Evolutionary conservation across 2,329 filamentous ascomycete species (phyloP).

Genomic region (Colletotrichum lupini): DNA sequence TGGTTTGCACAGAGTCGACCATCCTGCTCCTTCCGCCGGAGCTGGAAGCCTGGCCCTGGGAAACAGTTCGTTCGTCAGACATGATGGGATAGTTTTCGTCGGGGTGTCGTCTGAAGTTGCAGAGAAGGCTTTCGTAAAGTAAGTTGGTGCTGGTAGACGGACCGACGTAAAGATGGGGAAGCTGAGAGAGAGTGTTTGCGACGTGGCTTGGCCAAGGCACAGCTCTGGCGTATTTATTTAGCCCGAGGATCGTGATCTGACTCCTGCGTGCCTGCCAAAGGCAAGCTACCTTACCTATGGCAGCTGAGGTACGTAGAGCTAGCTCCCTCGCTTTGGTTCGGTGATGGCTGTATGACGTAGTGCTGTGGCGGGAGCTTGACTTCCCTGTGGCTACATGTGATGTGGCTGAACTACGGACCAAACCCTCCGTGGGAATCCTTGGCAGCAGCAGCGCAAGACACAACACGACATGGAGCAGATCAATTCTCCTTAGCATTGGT

Average conservation of each 20-base stretch:
- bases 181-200: not conserved
- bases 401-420: not conserved
- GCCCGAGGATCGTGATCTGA: constrained; percentile 28
- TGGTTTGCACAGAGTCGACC: constrained; percentile 53
- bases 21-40: constrained; percentile 40
- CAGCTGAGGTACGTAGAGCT: constrained; percentile 1
- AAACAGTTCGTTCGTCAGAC: constrained; percentile 25
- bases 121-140: not conserved
- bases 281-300: not conserved
- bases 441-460: not conserved
- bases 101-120: not conserved
- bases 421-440: not conserved
- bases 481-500: not conserved
- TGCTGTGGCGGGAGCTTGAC: constrained; percentile 11
- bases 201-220: not conserved
- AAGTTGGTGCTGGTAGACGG: not conserved
- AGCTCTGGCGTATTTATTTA: constrained; percentile 19
- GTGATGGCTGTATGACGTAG: constrained; percentile 35
- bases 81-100: not conserved
- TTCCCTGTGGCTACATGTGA: not conserved
- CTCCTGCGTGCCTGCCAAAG: constrained; percentile 20
- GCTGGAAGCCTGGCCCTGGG: constrained; percentile 15
- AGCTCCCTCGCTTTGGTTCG: constrained; percentile 26
- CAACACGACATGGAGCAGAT: too few relatives aligned
- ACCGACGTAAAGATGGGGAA: not conserved